phyloP scores from a whole-genome alignment of 2,329 filamentous ascomycete genomes.

The Graphilbum fragrans region DNA sequence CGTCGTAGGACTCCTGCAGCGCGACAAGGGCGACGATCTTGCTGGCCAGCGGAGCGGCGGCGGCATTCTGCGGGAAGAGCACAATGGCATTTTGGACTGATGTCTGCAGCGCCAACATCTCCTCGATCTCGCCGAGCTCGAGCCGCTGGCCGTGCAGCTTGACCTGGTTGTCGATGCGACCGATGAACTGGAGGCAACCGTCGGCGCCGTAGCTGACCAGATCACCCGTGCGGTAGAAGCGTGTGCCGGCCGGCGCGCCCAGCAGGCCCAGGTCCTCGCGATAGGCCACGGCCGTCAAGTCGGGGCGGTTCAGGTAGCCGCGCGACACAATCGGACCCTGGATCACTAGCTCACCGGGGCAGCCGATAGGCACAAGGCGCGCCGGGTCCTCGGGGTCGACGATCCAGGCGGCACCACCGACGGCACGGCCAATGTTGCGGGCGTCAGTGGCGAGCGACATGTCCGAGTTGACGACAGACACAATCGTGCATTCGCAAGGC shows the following conservation, averaged over 20 bases:
- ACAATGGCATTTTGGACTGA: not conserved
- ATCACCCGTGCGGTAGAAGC: constrained; percentile 4
- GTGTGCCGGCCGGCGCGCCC: not conserved
- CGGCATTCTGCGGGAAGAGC: not conserved
- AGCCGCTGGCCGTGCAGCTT: constrained; percentile 4
- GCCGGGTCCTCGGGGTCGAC: constrained; percentile 38
- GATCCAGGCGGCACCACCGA: constrained; percentile 38
- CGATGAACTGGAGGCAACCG: not conserved
- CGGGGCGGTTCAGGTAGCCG: constrained; percentile 11
- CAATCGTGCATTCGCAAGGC: constrained; percentile 29
- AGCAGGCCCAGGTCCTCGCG: constrained; percentile 1
- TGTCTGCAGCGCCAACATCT: not conserved
- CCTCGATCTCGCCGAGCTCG: constrained; percentile 1
- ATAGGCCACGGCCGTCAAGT: constrained; percentile 3
- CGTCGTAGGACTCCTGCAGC: too few species aligned
- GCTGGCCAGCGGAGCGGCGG: not conserved
- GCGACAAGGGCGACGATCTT: too few species aligned
- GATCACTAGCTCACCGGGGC: constrained; percentile 46
- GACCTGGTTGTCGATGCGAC: constrained; percentile 3
- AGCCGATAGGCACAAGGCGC: constrained; percentile 39
- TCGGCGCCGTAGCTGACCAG: not conserved
- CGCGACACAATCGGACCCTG: constrained; percentile 40
- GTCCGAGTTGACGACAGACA: constrained; percentile 34
- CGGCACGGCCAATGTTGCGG: constrained; percentile 30
- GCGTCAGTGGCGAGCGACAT: constrained; percentile 21